Base-by-base conservation (phyloP, 768 basidiomycete species). In the Infundibulicybe gibba region DNA sequence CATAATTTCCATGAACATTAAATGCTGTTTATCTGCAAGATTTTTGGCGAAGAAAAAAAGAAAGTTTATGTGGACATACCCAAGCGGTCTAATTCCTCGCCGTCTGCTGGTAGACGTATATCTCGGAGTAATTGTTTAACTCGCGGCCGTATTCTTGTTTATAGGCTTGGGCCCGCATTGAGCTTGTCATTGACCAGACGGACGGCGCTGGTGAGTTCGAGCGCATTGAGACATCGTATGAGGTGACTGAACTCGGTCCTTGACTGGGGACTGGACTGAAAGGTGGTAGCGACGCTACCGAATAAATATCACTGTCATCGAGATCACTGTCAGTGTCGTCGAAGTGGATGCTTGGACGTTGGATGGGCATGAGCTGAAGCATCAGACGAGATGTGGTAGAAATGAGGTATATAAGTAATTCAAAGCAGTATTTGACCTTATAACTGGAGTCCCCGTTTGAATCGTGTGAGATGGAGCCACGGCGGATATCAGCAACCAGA, bases 31-130 rank as follows among this genome's bases (percentile, higher is more conserved):
- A 49, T 85, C 88, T 90, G 59, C 14, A 43, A 47, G 45, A 53
- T 51, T 19, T 34, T 20, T 40, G 17, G 43, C n/a, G n/a, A n/a
- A n/a, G 14, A 50, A 46, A 47, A 42, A 32, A 32, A 5, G 5
- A 17, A 17, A 11, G 43, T 17, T 34, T 19, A 32, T 46, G 15
- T 37, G 21, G 15, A 64, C 78, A 40, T 52, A 87, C 87, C 75
- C 32, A 88, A 75, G 48, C 87, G 76, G 30, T 80, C 74, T 19
- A 87, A 64, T 53, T 90, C 89, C 54, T 88, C 85, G 6, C 85
- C 83, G 52, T 90, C 89, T 20, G 87, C 89, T 11, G 89, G 86
- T 20, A 91, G 69, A 37, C 76, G 76, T 91, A 91, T 2, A 90
- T 75, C 39, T 90, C 85, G 1, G 88, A 90, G 53, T 85, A 85